phyloP scores from a whole-genome alignment of 257 asterid genomes.

The Solanum rostratum region DNA sequence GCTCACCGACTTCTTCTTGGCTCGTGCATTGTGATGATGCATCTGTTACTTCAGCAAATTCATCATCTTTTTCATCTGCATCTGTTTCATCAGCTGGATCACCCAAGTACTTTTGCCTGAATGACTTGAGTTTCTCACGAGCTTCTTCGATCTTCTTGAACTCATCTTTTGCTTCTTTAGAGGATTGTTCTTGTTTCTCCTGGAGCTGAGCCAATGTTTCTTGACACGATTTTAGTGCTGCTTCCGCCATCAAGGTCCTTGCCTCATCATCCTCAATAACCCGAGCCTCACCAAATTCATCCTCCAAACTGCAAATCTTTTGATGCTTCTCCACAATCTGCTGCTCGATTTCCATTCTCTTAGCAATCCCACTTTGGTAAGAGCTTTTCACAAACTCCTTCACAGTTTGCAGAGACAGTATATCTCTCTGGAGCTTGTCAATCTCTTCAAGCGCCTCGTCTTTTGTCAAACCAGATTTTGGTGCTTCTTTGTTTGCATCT shows the following conservation, averaged over 20 bases:
- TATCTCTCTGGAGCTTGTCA: conserved; percentile 72
- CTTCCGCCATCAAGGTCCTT: conserved; percentile 75
- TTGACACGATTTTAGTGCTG: conserved; percentile 73
- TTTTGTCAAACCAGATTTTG: conserved; percentile 42
- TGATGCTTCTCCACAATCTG: conserved; percentile 68
- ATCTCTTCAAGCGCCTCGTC: conserved; percentile 63
- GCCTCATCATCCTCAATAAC: conserved; percentile 83
- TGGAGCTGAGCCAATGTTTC: conserved; percentile 51
- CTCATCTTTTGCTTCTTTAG: conserved; percentile 44
- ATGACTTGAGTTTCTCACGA: conserved; percentile 22
- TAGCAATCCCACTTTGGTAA: conserved; percentile 58
- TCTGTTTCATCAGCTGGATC: conserved; percentile 15
- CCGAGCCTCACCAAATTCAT: conserved; percentile 48
- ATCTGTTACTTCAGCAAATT: background rate
- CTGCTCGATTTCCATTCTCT: conserved; percentile 70
- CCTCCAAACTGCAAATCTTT: conserved; percentile 50
- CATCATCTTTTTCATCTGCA: background rate
- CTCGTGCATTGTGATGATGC: background rate
- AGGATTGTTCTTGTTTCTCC: conserved; percentile 46
- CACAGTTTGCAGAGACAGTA: conserved; percentile 57
- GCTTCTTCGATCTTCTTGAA: conserved; percentile 51
- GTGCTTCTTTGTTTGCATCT: background rate
- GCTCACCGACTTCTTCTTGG: conserved; percentile 5
- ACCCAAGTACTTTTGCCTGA: conserved; percentile 18
- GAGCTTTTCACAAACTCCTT: conserved; percentile 91